phyloP scores from a whole-genome alignment of 352 stramenopile species.

The Globisporangium polare region DNA sequence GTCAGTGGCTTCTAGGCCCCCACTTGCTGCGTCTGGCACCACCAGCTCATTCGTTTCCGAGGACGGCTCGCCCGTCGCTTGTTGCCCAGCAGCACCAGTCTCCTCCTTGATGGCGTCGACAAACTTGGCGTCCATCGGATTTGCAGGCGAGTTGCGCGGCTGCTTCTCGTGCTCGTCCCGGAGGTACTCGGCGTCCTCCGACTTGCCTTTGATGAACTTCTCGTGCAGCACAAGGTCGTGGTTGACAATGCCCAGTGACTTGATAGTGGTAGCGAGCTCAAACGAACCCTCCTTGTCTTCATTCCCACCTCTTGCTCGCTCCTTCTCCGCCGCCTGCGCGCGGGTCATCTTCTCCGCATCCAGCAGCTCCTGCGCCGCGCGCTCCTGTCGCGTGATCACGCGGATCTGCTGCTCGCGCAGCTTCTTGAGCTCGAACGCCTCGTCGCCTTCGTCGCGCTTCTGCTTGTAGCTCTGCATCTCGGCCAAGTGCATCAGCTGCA shows the following conservation, averaged over 20 bases:
- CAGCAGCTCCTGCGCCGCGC: slow-evolving; percentile 36
- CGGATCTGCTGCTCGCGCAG: slow-evolving; percentile 46
- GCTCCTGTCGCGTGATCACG: slow-evolving; percentile 43
- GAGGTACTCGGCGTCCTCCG: slow-evolving; percentile 53
- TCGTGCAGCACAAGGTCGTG: slow-evolving; percentile 65
- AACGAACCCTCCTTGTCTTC: slow-evolving; percentile 8
- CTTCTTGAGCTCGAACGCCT: slow-evolving; percentile 57
- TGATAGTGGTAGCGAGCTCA: slow-evolving; percentile 38
- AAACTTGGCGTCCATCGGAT: slow-evolving; percentile 2
- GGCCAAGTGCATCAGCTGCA: slow-evolving; percentile 58
- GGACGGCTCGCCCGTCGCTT: slow-evolving; percentile 6
- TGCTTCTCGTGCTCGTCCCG: slow-evolving; percentile 25
- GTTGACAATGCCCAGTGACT: slow-evolving; percentile 70
- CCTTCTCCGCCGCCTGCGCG: slow-evolving; percentile 20
- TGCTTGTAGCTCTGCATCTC: slow-evolving; percentile 58
- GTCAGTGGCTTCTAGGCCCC: background rate
- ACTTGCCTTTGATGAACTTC: slow-evolving; percentile 66
- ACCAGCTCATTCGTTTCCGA: background rate
- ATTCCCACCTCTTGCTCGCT: slow-evolving; percentile 12
- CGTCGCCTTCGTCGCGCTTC: slow-evolving; percentile 61
- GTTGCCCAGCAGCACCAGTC: background rate
- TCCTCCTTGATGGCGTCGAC: background rate
- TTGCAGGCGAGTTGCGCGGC: background rate
- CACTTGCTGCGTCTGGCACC: background rate
- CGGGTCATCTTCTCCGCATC: slow-evolving; percentile 31